phyloP scores from a whole-genome alignment of 139 green algal genomes.

The Raphidocelis subcapitata region DNA sequence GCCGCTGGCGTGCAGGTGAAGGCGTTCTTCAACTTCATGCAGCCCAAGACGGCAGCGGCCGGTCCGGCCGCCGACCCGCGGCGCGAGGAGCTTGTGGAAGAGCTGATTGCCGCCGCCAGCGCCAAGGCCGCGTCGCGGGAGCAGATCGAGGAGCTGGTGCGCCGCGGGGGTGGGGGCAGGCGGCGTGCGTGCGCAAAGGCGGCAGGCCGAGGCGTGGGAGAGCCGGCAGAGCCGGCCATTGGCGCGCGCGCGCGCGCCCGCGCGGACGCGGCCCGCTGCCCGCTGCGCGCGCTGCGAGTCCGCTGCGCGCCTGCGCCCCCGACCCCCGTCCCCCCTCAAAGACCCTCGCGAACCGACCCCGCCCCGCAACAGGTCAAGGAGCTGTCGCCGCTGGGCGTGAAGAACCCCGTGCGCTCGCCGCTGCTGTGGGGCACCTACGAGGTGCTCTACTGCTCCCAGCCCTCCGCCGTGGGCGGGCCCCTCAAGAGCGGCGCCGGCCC shows the following conservation, averaged over 20 bases:
- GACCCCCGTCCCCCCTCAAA: too few species aligned
- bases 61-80: slow-evolving; percentile 1
- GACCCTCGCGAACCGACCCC: too few species aligned
- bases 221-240: too few species aligned
- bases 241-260: too few species aligned
- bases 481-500: slow-evolving; percentile 30
- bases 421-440: slow-evolving; percentile 44
- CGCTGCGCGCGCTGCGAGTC: too few species aligned
- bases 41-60: slow-evolving; percentile 33
- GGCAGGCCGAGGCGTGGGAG: too few species aligned
- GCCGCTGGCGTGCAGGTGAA: slow-evolving; percentile 2
- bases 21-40: slow-evolving; percentile 40
- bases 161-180: background rate
- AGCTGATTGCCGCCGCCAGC: slow-evolving; percentile 30
- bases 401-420: slow-evolving; percentile 38
- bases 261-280: too few species aligned
- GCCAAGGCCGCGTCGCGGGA: slow-evolving; percentile 1
- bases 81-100: slow-evolving; percentile 29
- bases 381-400: slow-evolving; percentile 30
- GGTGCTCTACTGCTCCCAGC: slow-evolving; percentile 42
- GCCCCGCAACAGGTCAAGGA: slow-evolving; percentile 44
- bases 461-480: slow-evolving; percentile 38
- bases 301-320: too few species aligned
- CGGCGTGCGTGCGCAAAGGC: too few species aligned
- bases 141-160: slow-evolving; percentile 37